Evolutionary conservation across 1,284 basidiomycete species (phyloP), one percentile per base, ranked within the genome.

Genomic region (Fomitiporia mediterranea): DNA sequence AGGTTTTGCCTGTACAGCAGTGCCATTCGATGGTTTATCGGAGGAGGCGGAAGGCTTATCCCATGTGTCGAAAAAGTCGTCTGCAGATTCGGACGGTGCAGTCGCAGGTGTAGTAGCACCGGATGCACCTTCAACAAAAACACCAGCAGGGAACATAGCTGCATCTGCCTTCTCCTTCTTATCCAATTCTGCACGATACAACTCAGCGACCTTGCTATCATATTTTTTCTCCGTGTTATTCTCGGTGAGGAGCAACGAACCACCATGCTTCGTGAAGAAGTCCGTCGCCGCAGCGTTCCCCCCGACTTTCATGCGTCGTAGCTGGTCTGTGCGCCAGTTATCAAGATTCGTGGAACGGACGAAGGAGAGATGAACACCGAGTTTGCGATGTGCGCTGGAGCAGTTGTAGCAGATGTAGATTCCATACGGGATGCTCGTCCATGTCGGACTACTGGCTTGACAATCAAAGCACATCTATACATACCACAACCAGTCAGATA

Each of bases 391-490:
- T 13, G 92, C 80, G 61, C 89, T 91, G 4, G 95, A 98, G 78
- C 96, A 99, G 65, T 99, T 95, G 44, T 99, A 78, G 68, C 96
- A 99, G 67, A 99, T 96, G 73, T 99, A 99, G 44, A 99, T 87
- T 50, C 92, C 96, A 68, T 89, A 99, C 0, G 94, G 96, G 32
- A 97, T 94, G 61, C 91, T 95, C 1, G 94, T 89, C 96, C 96
- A 99, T 47, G 95, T 97, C 55, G 96, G 96, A 75, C 97, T 98
- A 67, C 94, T 90, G 59, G 96, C 94, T 65, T 85, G 82, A 70
- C 97, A 99, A 73, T 99, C 96, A 68, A 98, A 98, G 76, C 96
- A 99, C 66, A 85, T 81, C 96, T 98, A 65, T 5, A 35, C 23
- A 25, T n/a, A 34, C 30, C n/a, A n/a, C 38, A 51, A n/a, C 25